Evolutionary conservation across 305 asterid species (phyloP).

Genomic region (Plantago lanceolata): DNA sequence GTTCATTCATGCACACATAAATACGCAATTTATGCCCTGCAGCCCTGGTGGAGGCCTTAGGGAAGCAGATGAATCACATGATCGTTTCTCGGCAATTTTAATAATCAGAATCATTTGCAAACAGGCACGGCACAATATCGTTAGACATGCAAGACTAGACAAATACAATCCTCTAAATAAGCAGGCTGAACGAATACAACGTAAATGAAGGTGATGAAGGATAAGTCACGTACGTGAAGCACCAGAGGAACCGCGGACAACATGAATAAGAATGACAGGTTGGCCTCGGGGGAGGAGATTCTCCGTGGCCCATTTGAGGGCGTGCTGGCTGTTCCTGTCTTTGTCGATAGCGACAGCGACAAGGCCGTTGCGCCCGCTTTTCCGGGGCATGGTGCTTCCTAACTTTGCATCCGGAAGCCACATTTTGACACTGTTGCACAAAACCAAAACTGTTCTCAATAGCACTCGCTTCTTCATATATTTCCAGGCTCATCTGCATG

Average conservation of each 20-base stretch:
- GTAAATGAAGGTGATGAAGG: neutral
- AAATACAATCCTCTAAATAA: neutral
- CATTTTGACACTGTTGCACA: constrained; percentile 40
- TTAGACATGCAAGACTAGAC: neutral
- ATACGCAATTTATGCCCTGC: too few species aligned
- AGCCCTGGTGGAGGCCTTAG: too few species aligned
- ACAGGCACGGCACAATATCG: neutral
- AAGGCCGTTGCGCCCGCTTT: constrained; percentile 50
- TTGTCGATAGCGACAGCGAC: constrained; percentile 70
- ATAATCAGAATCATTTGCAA: neutral
- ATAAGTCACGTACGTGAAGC: constrained; percentile 27
- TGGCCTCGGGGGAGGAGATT: constrained; percentile 55
- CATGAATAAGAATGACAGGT: constrained; percentile 69
- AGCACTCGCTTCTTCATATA: neutral
- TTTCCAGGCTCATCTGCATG: too few species aligned
- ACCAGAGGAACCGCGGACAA: constrained; percentile 29
- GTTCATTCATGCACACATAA: too few species aligned
- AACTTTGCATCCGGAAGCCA: constrained; percentile 47
- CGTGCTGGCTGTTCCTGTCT: constrained; percentile 64
- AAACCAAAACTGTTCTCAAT: neutral
- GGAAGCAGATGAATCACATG: too few species aligned
- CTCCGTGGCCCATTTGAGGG: constrained; percentile 61
- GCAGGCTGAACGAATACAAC: neutral
- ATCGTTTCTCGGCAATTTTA: too few species aligned
- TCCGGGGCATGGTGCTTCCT: constrained; percentile 26